Conservation (phyloP, 1,139 yeast genomes). For the Hansenula anomala region DNA sequence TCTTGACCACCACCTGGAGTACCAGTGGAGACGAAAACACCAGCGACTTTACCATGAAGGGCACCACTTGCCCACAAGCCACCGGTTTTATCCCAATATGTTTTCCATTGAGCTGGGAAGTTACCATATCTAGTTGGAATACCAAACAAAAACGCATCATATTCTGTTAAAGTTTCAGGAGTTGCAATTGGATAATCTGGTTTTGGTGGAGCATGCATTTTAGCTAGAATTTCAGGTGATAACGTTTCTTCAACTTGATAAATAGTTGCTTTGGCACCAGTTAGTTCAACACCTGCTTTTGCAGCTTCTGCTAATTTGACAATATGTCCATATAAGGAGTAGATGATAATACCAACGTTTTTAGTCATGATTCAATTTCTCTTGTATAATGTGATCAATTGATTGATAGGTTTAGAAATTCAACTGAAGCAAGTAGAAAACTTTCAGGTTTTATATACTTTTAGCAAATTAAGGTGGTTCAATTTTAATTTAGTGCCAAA, state of each 20-base stretch:
- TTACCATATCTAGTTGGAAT: slow-evolving; percentile 77
- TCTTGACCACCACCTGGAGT: slow-evolving; percentile 82
- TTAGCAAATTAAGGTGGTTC: too few relatives aligned
- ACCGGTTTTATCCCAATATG: slow-evolving; percentile 76
- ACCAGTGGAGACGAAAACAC: slow-evolving; percentile 70
- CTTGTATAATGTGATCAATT: too few relatives aligned
- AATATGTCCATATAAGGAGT: slow-evolving; percentile 76
- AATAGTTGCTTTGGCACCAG: slow-evolving; percentile 65
- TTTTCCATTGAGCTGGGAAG: slow-evolving; percentile 72
- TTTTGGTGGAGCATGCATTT: slow-evolving; percentile 60
- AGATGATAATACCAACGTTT: slow-evolving; percentile 49
- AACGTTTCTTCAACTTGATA: slow-evolving; percentile 77
- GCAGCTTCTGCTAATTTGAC: slow-evolving; percentile 60
- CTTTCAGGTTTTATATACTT: too few relatives aligned
- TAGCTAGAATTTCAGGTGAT: slow-evolving; percentile 47
- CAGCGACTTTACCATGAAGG: slow-evolving; percentile 66
- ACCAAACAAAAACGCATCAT: slow-evolving; percentile 73
- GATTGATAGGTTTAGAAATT: too few relatives aligned
- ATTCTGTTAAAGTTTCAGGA: slow-evolving; percentile 45
- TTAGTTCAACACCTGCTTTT: slow-evolving; percentile 60
- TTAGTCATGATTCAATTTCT: neutral
- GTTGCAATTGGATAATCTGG: slow-evolving; percentile 65
- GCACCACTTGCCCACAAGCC: slow-evolving; percentile 74
- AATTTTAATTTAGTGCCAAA: too few relatives aligned
- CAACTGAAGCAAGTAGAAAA: too few relatives aligned